Base-by-base conservation (phyloP, 148 eudicot species). In the Oxyria digyna region DNA sequence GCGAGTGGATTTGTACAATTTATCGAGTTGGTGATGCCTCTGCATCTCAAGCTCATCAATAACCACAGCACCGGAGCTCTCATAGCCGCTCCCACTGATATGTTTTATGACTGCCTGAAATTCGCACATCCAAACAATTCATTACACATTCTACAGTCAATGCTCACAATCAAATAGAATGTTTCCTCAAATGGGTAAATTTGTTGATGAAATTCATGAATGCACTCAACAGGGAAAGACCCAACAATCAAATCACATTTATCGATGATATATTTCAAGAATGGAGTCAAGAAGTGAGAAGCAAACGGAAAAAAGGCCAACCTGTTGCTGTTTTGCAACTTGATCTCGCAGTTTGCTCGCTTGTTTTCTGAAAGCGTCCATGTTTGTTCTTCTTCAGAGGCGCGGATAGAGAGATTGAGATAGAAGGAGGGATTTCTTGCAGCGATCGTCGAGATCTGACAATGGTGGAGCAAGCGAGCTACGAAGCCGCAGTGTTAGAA, bases 31-130 rank as follows among this genome's bases (percentile, higher is more conserved):
- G 33, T 80, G 91, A 82, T 92, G 96, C 73, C 84, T 85, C 48
- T 89, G 94, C 89, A 92, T 38, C 79, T 92, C 98, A 69, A 86
- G 78, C 79, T 92, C 96, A 75, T 92, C 98, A 66, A 92, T 87
- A 78, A 92, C 94, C 88, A 92, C 75, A 18, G 73, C 80, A 50
- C 81, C 94, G 45, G 98, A 92, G 74, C 89, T 75, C 66, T 89
- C 98, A 81, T 92, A 92, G 59, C 98, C 96, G 75, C 81, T 74
- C 66, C 82, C 88, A 72, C 96, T 81, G 42, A 92, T 78, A 32
- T 89, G 96, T 85, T 92, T 92, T 82, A 92, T 92, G 11, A 92
- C 98, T 76, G 98, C 96, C 98, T 92, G 82, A 67, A 73, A 71
- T 62, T 33, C 69, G 37, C 14, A 73, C 35, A 69, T 14, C 26